These are phyloP conservation scores for Populus pruinosa DNA, from an alignment of 345 rosid genomes.

Conservation along the genomic window DNA sequence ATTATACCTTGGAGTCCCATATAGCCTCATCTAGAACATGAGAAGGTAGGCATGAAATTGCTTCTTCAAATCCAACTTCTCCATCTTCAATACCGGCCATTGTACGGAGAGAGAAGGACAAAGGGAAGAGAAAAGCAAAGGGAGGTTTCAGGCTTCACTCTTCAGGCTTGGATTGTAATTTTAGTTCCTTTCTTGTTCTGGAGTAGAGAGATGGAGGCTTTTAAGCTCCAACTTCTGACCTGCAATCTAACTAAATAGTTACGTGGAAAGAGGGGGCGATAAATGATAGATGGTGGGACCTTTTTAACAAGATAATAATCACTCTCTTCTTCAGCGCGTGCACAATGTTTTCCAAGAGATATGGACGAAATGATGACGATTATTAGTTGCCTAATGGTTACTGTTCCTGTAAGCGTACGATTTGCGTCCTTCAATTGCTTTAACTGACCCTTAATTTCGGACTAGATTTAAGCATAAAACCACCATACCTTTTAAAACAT, in stretches of 20 bases:
- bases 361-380: background rate
- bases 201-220: constrained; percentile 19
- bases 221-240: constrained; percentile 66
- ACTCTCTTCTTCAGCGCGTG: constrained; percentile 7
- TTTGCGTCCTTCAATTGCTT: background rate
- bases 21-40: constrained; percentile 43
- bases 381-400: background rate
- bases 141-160: background rate
- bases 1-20: constrained; percentile 25
- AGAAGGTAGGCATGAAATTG: constrained; percentile 49
- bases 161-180: background rate
- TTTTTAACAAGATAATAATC: no score
- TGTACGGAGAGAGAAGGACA: background rate
- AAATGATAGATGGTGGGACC: constrained; percentile 1
- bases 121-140: background rate
- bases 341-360: background rate
- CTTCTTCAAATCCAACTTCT: constrained; percentile 47
- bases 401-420: background rate
- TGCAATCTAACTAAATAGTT: constrained; percentile 58
- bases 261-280: background rate
- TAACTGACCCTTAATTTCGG: constrained; percentile 9
- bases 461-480: constrained; percentile 13
- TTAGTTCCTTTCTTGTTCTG: constrained; percentile 13
- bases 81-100: constrained; percentile 34
- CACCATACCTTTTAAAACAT: background rate